Evolutionary conservation across 2,329 filamentous ascomycete species (phyloP), one percentile per base, ranked within the genome.

Genomic region (Lachnellula arida): DNA sequence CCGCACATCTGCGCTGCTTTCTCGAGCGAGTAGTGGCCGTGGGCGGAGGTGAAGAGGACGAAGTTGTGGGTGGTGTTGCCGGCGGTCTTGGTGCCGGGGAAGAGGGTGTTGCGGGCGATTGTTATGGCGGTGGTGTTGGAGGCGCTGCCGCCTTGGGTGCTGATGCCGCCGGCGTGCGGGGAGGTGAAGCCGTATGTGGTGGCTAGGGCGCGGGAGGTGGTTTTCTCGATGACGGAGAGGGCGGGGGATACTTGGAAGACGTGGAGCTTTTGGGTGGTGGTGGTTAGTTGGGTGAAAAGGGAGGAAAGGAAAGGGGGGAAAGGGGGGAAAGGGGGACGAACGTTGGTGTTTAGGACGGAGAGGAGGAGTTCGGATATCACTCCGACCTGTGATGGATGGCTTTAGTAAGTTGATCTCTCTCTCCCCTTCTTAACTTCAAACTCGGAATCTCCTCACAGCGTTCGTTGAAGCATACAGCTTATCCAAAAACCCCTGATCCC

Each of bases 401-500:
- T 7, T 25, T 7, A 25, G 25, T 25, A 5, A 25, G 25, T 25
- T 25, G 23, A 5, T 25, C 23, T 4, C 23, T 4, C 23, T 25
- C 3, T 25, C 23, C 23, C 23, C 23, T 25, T 25, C 23, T 25
- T 25, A 2, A 4, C 7, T 7, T 25, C 25, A 25, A 25, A 25
- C 7, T 7, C 25, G 7, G 25, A 25, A 7, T 7, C 6, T 7
- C 25, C 81, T 58, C 68, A 87, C 86, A 43, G 93, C 87, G 68
- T 94, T 94, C 40, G 90, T 95, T 61, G 87, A 87, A n/a, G 88
- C 84, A 72, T 97, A 97, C 17, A 97, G 78, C 75, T 99, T 97
- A 74, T 97, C 92, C 68, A 97, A 75, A 73, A 97, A 99, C 11
- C 93, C 93, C 73, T 96, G 92, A 68, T 96, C 89, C 89, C 92